A percentile compares a stretch with the other conserved stretches of the same genome.
phyloP scores from a whole-genome alignment of 2,329 filamentous ascomycete genomes.

The Acephala macrosclerotiorum region DNA sequence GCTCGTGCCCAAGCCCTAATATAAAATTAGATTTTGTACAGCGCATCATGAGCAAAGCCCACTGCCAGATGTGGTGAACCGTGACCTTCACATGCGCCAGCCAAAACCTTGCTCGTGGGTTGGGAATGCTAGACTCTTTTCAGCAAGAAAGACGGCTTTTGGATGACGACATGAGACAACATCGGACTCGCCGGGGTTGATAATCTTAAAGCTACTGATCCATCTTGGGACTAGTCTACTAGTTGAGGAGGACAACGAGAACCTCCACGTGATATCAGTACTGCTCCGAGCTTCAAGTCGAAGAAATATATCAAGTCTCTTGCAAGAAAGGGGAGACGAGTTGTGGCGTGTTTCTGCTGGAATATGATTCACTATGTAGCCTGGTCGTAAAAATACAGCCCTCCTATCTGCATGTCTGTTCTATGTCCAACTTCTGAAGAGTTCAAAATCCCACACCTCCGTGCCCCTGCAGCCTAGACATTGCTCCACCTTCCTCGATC shows the following conservation, averaged over 20 bases:
- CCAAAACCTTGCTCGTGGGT: background rate
- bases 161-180: constrained; percentile 7
- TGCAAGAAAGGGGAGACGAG: background rate
- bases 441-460: constrained; percentile 6
- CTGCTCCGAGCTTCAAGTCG: background rate
- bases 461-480: background rate
- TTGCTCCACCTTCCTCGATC: background rate
- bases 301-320: background rate
- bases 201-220: background rate
- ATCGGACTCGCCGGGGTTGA: constrained; percentile 18
- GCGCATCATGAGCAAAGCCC: constrained; percentile 37
- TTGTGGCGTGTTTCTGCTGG: background rate
- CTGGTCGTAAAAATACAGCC: constrained; percentile 6
- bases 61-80: background rate
- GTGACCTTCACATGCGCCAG: constrained; percentile 2
- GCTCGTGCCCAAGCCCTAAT: constrained; percentile 17
- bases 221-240: background rate
- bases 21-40: constrained; percentile 41
- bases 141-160: background rate
- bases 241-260: background rate
- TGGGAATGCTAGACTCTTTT: background rate
- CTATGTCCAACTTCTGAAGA: constrained; percentile 9
- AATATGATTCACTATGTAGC: constrained; percentile 10
- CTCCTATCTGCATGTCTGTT: constrained; percentile 1
- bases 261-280: background rate